A percentile compares a stretch with the other conserved stretches of the same genome.
Evolutionary conservation across 306 rosid genomes (phyloP).

Genomic region (Begonia loranthoides): DNA sequence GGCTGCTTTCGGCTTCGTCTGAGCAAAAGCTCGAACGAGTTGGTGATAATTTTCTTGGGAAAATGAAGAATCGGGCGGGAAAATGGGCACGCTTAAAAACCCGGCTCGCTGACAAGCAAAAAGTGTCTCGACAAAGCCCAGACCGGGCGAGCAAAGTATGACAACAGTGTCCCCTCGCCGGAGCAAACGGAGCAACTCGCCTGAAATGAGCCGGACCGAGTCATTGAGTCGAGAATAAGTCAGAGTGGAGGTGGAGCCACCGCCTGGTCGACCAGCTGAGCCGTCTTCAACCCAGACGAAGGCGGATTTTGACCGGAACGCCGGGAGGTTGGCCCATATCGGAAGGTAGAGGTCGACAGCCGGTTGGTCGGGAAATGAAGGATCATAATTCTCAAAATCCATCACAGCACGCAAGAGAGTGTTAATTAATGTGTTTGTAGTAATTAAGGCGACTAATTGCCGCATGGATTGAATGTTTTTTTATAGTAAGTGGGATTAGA

Average conservation of each 20-base stretch:
- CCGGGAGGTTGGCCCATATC: conserved; percentile 49
- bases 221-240: conserved; percentile 47
- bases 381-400: conserved; percentile 67
- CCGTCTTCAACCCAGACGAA: conserved; percentile 54
- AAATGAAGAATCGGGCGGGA: conserved; percentile 51
- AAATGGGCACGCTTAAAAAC: conserved; percentile 45
- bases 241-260: conserved; percentile 9
- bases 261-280: background rate
- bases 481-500: no score
- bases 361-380: conserved; percentile 68
- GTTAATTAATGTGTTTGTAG: no score
- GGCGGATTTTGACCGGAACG: conserved; percentile 57
- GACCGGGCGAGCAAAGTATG: conserved; percentile 58
- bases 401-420: background rate
- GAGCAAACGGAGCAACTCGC: conserved; percentile 18
- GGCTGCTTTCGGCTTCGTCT: conserved; percentile 76
- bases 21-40: conserved; percentile 36
- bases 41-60: conserved; percentile 35
- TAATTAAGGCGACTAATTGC: no score
- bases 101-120: conserved; percentile 70
- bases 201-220: conserved; percentile 29
- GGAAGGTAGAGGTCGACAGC: conserved; percentile 68
- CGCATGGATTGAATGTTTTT: no score
- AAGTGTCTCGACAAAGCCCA: conserved; percentile 41
- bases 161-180: conserved; percentile 41